Evolutionary conservation across 768 basidiomycete species (phyloP).

Genomic region (Amanita pallidorosea): DNA sequence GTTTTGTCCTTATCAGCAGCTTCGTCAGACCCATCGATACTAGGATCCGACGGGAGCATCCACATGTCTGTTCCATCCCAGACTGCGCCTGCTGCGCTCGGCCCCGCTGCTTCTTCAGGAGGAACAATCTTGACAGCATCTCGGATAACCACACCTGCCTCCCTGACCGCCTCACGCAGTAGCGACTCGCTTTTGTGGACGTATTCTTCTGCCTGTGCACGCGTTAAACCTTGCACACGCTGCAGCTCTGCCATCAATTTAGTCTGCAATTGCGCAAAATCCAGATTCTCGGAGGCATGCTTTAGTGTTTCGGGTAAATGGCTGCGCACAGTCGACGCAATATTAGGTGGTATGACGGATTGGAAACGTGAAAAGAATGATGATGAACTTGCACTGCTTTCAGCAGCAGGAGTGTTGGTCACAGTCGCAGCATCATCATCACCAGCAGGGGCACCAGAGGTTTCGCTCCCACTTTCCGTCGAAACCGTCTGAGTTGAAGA

Average conservation of each 20-base stretch:
- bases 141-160: constrained; percentile 70
- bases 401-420: constrained; percentile 14
- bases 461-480: constrained; percentile 8
- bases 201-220: constrained; percentile 78
- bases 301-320: constrained; percentile 58
- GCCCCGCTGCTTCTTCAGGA: constrained; percentile 41
- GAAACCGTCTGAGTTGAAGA: constrained; percentile 15
- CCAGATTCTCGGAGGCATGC: constrained; percentile 52
- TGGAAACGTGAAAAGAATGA: constrained; percentile 63
- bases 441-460: constrained; percentile 11
- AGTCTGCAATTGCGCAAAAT: constrained; percentile 56
- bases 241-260: constrained; percentile 57
- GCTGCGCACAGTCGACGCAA: constrained; percentile 56
- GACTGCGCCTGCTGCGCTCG: constrained; percentile 25
- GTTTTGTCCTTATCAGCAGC: constrained; percentile 8
- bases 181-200: constrained; percentile 62
- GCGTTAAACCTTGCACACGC: constrained; percentile 64
- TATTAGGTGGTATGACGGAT: constrained; percentile 62
- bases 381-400: constrained; percentile 15
- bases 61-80: constrained; percentile 91
- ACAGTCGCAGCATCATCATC: constrained; percentile 11
- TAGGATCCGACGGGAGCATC: constrained; percentile 47
- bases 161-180: constrained; percentile 60
- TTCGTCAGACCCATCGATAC: constrained; percentile 8
- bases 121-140: constrained; percentile 93